phyloP scores from a whole-genome alignment of 495 filamentous ascomycete genomes.

The Bacidia rubella region DNA sequence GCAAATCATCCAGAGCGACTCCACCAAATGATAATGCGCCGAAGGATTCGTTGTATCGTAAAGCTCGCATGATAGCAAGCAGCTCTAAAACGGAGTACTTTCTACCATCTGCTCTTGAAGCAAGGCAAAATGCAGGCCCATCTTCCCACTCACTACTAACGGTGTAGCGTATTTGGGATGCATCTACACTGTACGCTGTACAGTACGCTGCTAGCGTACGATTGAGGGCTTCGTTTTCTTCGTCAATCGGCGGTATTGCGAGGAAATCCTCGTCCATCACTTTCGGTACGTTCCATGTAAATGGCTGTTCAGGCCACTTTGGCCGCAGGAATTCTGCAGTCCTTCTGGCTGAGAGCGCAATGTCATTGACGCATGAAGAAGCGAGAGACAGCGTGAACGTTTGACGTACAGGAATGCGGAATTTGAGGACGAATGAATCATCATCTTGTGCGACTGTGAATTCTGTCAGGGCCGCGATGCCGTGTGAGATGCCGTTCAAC shows the following conservation, averaged over 20 bases:
- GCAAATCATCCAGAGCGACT: constrained; percentile 55
- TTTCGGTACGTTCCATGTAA: constrained; percentile 47
- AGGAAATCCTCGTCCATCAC: constrained; percentile 51
- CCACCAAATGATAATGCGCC: constrained; percentile 69
- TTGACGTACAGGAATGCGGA: constrained; percentile 58
- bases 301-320: constrained; percentile 61
- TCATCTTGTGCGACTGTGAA: constrained; percentile 57
- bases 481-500: constrained; percentile 43
- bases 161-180: constrained; percentile 60
- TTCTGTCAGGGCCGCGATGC: constrained; percentile 59
- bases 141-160: constrained; percentile 67
- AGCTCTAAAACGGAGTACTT: constrained; percentile 63
- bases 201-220: constrained; percentile 79
- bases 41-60: constrained; percentile 90
- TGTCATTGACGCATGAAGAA: constrained; percentile 61
- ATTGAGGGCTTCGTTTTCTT: constrained; percentile 70
- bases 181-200: constrained; percentile 59
- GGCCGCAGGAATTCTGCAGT: constrained; percentile 70
- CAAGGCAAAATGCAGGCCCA: constrained; percentile 70
- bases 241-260: constrained; percentile 45
- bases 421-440: constrained; percentile 75
- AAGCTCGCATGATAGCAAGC: constrained; percentile 69
- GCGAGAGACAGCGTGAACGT: constrained; percentile 59
- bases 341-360: constrained; percentile 59
- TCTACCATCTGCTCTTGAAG: constrained; percentile 45